Evolutionary conservation across 768 basidiomycete species (phyloP).

Genomic region (Collybia sordida): DNA sequence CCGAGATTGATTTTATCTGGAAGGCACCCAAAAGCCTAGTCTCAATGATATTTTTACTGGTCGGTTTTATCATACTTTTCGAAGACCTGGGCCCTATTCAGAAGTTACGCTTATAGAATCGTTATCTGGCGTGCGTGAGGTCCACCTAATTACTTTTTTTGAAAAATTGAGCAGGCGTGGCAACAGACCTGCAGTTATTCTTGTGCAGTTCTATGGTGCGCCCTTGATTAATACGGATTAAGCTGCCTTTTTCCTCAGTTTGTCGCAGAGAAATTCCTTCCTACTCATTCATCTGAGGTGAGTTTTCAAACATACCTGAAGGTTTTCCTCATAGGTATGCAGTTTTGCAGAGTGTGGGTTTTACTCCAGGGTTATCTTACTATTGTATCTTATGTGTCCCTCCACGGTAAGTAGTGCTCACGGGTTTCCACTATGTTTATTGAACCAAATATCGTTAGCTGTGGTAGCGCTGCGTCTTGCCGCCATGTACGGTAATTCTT

Average conservation of each 20-base stretch:
- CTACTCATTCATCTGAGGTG: not conserved
- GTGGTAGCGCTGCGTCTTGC: conserved; percentile 11
- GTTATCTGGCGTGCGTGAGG: conserved; percentile 8
- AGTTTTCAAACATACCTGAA: not conserved
- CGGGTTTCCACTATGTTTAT: not conserved
- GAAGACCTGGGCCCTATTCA: not conserved
- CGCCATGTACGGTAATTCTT: conserved; percentile 4
- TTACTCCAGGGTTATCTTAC: conserved; percentile 9
- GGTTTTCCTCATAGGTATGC: not conserved
- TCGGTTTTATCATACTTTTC: not conserved
- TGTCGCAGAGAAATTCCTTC: conserved; percentile 5
- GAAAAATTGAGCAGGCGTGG: not conserved
- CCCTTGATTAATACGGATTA: too few relatives aligned
- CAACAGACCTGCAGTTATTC: conserved; percentile 4
- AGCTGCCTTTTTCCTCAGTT: too few relatives aligned
- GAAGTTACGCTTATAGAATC: conserved; percentile 5
- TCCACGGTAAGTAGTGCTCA: conserved; percentile 2
- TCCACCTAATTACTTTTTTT: not conserved
- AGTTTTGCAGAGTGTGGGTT: conserved; percentile 13
- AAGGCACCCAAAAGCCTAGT: conserved; percentile 7
- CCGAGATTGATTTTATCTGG: conserved; percentile 13
- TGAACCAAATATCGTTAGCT: conserved; percentile 1
- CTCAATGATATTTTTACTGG: conserved; percentile 9
- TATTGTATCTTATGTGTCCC: conserved; percentile 6
- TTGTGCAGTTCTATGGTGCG: conserved; percentile 9